phyloP scores from a whole-genome alignment of 2,329 filamentous ascomycete species.

The Pseudodiploospora longispora region DNA sequence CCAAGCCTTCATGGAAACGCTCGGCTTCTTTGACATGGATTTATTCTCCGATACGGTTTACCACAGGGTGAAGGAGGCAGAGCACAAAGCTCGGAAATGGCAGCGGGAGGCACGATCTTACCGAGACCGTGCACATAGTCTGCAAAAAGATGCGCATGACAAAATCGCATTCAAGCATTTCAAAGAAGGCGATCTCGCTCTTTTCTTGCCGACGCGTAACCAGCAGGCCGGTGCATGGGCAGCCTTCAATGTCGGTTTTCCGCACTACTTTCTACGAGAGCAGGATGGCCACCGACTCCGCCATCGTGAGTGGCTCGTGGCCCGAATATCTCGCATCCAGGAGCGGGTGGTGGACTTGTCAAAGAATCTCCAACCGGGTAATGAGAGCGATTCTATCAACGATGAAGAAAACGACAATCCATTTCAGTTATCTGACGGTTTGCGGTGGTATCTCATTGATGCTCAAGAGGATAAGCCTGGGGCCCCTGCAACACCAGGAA shows the following conservation, averaged over 20 bases:
- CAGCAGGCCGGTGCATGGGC: slow-evolving; percentile 94
- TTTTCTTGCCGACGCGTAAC: slow-evolving; percentile 91
- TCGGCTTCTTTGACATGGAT: slow-evolving; percentile 77
- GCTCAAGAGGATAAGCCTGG: slow-evolving; percentile 87
- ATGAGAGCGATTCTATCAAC: slow-evolving; percentile 42
- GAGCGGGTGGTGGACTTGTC: slow-evolving; percentile 90
- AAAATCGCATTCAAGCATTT: slow-evolving; percentile 96
- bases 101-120: slow-evolving; percentile 82
- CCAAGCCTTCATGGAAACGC: slow-evolving; percentile 60
- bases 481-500: slow-evolving; percentile 83
- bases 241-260: slow-evolving; percentile 94
- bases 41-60: slow-evolving; percentile 76
- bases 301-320: slow-evolving; percentile 90
- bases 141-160: slow-evolving; percentile 80
- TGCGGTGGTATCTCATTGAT: slow-evolving; percentile 94
- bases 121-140: slow-evolving; percentile 73
- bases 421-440: slow-evolving; percentile 88
- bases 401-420: slow-evolving; percentile 87
- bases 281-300: slow-evolving; percentile 80
- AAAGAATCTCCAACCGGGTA: slow-evolving; percentile 54
- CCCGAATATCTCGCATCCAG: slow-evolving; percentile 83
- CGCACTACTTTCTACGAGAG: slow-evolving; percentile 93
- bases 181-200: slow-evolving; percentile 88
- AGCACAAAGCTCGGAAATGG: slow-evolving; percentile 87
- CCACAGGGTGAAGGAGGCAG: slow-evolving; percentile 86